phyloP scores from a whole-genome alignment of 1,284 basidiomycete genomes.

The Apiotrichum siamense region DNA sequence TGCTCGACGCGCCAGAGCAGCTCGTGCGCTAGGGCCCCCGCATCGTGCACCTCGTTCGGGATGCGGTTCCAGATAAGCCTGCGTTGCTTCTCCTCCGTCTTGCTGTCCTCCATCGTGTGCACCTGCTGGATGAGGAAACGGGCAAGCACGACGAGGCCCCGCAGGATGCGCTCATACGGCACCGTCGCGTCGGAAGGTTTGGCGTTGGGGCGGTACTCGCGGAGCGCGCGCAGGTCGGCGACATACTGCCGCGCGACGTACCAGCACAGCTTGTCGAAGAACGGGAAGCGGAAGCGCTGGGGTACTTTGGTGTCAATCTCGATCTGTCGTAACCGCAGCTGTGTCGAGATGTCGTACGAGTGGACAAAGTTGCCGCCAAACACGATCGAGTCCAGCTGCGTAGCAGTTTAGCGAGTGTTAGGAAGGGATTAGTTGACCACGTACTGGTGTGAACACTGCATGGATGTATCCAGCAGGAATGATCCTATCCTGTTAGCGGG shows the following conservation, averaged over 20 bases:
- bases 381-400: conserved; percentile 79
- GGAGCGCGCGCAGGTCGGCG: conserved; percentile 61
- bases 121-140: conserved; percentile 73
- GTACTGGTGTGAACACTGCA: conserved; percentile 61
- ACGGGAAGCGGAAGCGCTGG: conserved; percentile 88
- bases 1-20: conserved; percentile 68
- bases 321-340: conserved; percentile 80
- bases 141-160: conserved; percentile 64
- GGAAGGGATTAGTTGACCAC: conserved; percentile 46
- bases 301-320: conserved; percentile 90
- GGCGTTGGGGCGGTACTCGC: conserved; percentile 50
- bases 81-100: conserved; percentile 55
- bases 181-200: conserved; percentile 4
- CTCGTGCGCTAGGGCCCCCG: conserved; percentile 68
- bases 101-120: conserved; percentile 56
- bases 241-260: conserved; percentile 75
- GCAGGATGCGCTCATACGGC: conserved; percentile 55
- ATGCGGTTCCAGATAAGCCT: conserved; percentile 72
- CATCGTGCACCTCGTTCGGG: conserved; percentile 70
- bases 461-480: conserved; percentile 98
- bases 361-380: conserved; percentile 97
- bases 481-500: conserved; percentile 50
- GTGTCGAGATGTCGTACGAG: conserved; percentile 50
- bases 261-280: conserved; percentile 78
- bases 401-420: conserved; percentile 2